A percentile compares a stretch with the other conserved stretches of the same genome.
phyloP scores from a whole-genome alignment of 75 land plant genomes.

The Pinus taeda region DNA sequence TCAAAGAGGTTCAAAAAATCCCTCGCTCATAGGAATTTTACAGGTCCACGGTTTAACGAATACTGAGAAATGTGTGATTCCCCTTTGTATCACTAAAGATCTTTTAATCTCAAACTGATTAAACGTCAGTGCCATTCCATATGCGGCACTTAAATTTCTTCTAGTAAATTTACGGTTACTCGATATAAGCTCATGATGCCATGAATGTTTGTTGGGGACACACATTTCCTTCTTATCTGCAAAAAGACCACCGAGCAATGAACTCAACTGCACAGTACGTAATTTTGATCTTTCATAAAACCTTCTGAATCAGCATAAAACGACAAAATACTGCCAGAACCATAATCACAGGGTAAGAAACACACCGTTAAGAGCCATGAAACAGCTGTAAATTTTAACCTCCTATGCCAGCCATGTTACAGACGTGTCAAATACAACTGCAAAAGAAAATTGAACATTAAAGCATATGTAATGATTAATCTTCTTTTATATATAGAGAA shows the following conservation, averaged over 20 bases:
- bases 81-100: neutral
- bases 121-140: constrained; percentile 5
- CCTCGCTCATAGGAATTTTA: constrained; percentile 46
- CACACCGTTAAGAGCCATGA: constrained; percentile 5
- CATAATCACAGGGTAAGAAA: neutral
- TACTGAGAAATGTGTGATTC: constrained; percentile 18
- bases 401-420: constrained; percentile 6
- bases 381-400: neutral
- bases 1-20: constrained; percentile 31
- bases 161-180: neutral
- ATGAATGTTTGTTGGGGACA: neutral
- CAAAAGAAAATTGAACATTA: neutral
- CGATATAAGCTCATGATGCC: neutral
- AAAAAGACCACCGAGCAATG: neutral
- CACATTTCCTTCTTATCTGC: constrained; percentile 8
- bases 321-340: neutral
- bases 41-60: constrained; percentile 43
- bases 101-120: constrained; percentile 3
- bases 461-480: neutral
- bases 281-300: neutral
- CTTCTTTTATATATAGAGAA: neutral
- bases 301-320: neutral
- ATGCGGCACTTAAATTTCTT: neutral
- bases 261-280: neutral
- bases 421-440: neutral